phyloP scores from a whole-genome alignment of 306 rosid species.

The Inga leiocalycina region DNA sequence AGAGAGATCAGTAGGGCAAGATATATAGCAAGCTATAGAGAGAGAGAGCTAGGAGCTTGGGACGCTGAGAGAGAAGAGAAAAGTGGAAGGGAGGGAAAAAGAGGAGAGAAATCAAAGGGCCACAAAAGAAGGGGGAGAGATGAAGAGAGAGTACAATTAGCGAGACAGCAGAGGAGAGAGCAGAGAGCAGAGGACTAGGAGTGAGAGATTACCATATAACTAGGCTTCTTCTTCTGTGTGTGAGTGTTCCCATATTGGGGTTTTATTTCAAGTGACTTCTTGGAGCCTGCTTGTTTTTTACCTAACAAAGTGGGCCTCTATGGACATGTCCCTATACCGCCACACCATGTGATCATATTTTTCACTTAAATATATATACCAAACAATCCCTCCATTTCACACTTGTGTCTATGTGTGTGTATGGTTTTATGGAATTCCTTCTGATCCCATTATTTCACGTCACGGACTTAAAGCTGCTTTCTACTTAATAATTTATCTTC shows the following conservation, averaged over 20 bases:
- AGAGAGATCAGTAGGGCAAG: neutral
- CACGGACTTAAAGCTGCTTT: neutral
- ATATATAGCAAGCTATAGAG: neutral
- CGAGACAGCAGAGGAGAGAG: slow-evolving; percentile 65
- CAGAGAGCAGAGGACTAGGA: slow-evolving; percentile 8
- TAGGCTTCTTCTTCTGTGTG: slow-evolving; percentile 39
- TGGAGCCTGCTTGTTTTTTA: slow-evolving; percentile 64
- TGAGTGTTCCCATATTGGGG: slow-evolving; percentile 79
- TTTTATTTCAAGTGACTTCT: slow-evolving; percentile 65
- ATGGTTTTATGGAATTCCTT: neutral
- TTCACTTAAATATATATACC: neutral
- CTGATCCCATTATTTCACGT: slow-evolving; percentile 45
- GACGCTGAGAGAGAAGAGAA: slow-evolving; percentile 36
- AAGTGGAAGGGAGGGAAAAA: neutral
- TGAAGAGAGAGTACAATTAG: slow-evolving; percentile 37
- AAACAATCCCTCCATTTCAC: slow-evolving; percentile 39
- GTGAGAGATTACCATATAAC: neutral
- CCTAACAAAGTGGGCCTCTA: slow-evolving; percentile 86
- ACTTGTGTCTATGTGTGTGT: neutral
- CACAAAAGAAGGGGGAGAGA: slow-evolving; percentile 42
- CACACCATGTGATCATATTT: slow-evolving; percentile 68
- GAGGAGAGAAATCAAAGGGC: slow-evolving; percentile 46
- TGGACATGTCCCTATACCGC: slow-evolving; percentile 72
- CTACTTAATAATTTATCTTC: neutral
- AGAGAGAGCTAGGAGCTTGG: neutral